Evolutionary conservation across 2,329 filamentous ascomycete genomes (phyloP).

Genomic region (Myriangium duriaei): DNA sequence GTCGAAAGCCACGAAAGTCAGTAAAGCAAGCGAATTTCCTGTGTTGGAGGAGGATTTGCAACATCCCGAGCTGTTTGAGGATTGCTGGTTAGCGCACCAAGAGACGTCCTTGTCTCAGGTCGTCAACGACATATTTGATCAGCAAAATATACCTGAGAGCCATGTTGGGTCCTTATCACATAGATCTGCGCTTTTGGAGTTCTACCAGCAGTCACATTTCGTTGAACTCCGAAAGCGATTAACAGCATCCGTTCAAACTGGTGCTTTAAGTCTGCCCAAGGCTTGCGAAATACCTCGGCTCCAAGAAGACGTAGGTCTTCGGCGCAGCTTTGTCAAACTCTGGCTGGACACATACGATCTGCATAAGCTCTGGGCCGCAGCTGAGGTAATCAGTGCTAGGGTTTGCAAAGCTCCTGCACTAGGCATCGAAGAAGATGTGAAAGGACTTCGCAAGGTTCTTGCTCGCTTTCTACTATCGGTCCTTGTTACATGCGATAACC

Average conservation of each 20-base stretch:
- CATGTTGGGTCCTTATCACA: slow-evolving; percentile 17
- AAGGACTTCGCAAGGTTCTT: slow-evolving; percentile 10
- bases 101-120: slow-evolving; percentile 49
- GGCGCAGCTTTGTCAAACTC: slow-evolving; percentile 43
- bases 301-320: slow-evolving; percentile 45
- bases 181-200: slow-evolving; percentile 36
- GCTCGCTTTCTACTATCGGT: slow-evolving; percentile 42
- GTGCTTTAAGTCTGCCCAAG: slow-evolving; percentile 44
- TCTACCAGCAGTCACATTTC: slow-evolving; percentile 43
- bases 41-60: slow-evolving; percentile 42
- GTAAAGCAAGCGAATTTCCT: slow-evolving; percentile 21
- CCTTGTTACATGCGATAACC: slow-evolving; percentile 45
- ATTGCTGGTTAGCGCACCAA: slow-evolving; percentile 50
- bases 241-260: slow-evolving; percentile 46
- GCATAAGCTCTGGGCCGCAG: slow-evolving; percentile 37
- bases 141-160: slow-evolving; percentile 17
- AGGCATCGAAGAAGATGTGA: neutral
- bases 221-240: slow-evolving; percentile 42
- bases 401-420: slow-evolving; percentile 23
- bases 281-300: slow-evolving; percentile 36
- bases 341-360: slow-evolving; percentile 48
- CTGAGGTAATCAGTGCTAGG: slow-evolving; percentile 49
- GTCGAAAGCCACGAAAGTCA: neutral
- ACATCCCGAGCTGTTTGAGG: slow-evolving; percentile 48
- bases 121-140: slow-evolving; percentile 43